Base-by-base conservation (phyloP, 768 basidiomycete genomes). In the Sarcomyxa edulis region DNA sequence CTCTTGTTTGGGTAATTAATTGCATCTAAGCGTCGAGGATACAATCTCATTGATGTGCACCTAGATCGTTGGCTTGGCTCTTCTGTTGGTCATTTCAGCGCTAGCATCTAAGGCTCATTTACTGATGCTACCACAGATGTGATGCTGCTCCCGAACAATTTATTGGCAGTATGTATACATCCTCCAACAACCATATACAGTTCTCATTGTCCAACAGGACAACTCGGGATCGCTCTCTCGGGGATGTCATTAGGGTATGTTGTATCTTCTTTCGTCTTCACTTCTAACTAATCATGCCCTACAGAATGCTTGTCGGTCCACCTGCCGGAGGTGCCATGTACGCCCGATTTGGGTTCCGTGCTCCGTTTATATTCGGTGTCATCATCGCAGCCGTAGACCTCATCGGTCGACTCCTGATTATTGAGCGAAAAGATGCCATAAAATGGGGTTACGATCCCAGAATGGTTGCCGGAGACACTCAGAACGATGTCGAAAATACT, bases 1-100 rank as follows among this genome's bases (percentile, higher is more conserved):
- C 78, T 5, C 64, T 78, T 54, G 64, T 82, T 7, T 81, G 78
- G 78, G 66, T 77, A n/a, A n/a, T n/a, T n/a, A n/a, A n/a, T n/a
- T n/a, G n/a, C n/a, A n/a, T n/a, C n/a, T n/a, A n/a, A n/a, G n/a
- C n/a, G n/a, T n/a, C n/a, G n/a, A n/a, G n/a, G n/a, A n/a, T n/a
- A n/a, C n/a, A n/a, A n/a, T n/a, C n/a, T n/a, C n/a, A n/a, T n/a
- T n/a, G n/a, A n/a, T n/a, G n/a, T n/a, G n/a, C n/a, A n/a, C n/a
- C n/a, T n/a, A n/a, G n/a, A n/a, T n/a, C 0, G 72, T 79, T 14
- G 79, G 79, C 2, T 48, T 81, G 22, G 78, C 79, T 18, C 60
- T 81, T 20, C 52, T 81, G 77, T 78, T 49, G 50, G 62, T 9
- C 16, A 30, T 25, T 24, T 8, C 23, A 27, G 11, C 11, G n/a